Evolutionary conservation across 139 green algal species (phyloP).

Genomic region (Zygnema circumcarinatum): DNA sequence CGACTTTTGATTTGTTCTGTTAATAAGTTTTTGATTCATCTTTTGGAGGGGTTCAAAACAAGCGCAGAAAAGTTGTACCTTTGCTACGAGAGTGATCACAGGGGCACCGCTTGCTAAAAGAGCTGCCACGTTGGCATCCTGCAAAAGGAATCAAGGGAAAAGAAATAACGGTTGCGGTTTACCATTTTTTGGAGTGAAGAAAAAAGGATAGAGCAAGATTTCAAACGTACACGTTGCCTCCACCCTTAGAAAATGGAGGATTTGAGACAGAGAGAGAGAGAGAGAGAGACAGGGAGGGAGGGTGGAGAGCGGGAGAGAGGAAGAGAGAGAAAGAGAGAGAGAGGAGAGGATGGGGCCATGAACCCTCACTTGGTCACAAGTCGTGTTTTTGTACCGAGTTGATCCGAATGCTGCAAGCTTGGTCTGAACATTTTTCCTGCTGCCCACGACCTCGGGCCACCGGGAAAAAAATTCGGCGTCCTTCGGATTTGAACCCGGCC

Average conservation of each 20-base stretch:
- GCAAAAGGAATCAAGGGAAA: too few species aligned
- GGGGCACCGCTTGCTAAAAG: constrained; percentile 54
- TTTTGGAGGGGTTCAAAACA: too few species aligned
- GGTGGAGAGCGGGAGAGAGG: constrained; percentile 2
- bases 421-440: background rate
- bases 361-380: constrained; percentile 46
- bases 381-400: constrained; percentile 60
- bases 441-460: constrained; percentile 25
- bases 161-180: too few species aligned
- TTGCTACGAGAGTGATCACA: constrained; percentile 65
- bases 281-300: background rate
- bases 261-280: background rate
- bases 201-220: too few species aligned
- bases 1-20: too few species aligned
- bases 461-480: constrained; percentile 64
- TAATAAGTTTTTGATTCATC: too few species aligned
- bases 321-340: constrained; percentile 12
- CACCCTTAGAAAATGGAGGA: too few species aligned
- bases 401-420: constrained; percentile 66
- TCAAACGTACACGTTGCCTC: too few species aligned
- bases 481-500: constrained; percentile 66
- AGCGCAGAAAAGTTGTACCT: too few species aligned
- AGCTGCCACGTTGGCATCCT: constrained; percentile 61
- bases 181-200: constrained; percentile 6
- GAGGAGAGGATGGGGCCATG: too few species aligned